Evolutionary conservation across 2,329 filamentous ascomycete species (phyloP).

Genomic region (Clonostachys byssicola): DNA sequence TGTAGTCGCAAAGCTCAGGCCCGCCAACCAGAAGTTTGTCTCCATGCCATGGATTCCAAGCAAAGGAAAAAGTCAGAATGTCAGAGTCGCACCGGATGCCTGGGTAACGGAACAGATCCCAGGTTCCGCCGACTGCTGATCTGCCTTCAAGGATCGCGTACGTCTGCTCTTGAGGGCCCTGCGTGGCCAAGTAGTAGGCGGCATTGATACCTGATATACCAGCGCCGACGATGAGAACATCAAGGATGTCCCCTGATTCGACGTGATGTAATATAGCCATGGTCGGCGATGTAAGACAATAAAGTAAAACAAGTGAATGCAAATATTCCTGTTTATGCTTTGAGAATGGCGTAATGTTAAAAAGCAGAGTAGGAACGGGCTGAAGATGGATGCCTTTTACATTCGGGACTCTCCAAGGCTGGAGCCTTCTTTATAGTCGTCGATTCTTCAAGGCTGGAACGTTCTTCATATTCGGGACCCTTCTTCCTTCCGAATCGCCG

Average conservation of each 20-base stretch:
- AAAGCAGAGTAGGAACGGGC: neutral
- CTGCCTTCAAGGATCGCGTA: conserved; percentile 65
- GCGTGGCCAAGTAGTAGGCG: conserved; percentile 57
- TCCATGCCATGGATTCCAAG: conserved; percentile 65
- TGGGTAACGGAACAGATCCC: conserved; percentile 70
- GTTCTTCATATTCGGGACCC: no score
- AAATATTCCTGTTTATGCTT: neutral
- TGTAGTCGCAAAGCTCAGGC: conserved; percentile 42
- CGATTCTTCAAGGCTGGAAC: no score
- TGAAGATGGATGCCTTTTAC: no score
- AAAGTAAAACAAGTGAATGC: neutral
- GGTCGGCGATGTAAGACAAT: neutral
- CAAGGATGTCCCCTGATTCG: conserved; percentile 14
- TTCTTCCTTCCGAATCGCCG: no score
- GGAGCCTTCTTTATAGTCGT: no score
- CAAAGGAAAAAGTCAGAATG: conserved; percentile 56
- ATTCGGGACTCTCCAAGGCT: no score
- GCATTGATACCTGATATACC: conserved; percentile 70
- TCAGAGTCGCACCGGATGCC: conserved; percentile 62
- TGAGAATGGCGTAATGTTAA: neutral
- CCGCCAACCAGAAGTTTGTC: conserved; percentile 44
- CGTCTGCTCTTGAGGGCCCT: conserved; percentile 41
- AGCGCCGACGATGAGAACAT: conserved; percentile 62
- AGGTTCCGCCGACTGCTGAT: conserved; percentile 64
- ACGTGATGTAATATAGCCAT: neutral